phyloP scores from a whole-genome alignment of 768 basidiomycete genomes.

The Lactarius evosmus region DNA sequence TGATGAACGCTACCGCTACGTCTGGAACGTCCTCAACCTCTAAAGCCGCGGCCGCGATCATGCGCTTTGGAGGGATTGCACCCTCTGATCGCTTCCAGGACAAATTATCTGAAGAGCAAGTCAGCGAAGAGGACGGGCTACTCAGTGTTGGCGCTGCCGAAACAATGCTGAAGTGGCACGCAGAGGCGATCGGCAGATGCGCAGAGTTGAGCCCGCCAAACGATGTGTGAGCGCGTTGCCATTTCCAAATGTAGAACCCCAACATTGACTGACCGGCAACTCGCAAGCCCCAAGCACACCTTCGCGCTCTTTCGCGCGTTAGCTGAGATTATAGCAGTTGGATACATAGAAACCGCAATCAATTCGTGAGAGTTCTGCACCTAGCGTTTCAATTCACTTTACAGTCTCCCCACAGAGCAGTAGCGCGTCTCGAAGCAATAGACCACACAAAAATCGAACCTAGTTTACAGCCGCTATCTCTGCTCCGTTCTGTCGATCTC shows the following conservation, averaged over 20 bases:
- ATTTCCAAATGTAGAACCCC: neutral
- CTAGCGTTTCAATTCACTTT: neutral
- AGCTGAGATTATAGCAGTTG: slow-evolving; percentile 78
- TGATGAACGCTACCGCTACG: slow-evolving; percentile 75
- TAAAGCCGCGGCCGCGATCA: slow-evolving; percentile 82
- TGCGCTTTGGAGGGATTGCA: slow-evolving; percentile 85
- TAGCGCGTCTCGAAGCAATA: slow-evolving; percentile 63
- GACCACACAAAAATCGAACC: slow-evolving; percentile 77
- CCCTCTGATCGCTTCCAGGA: slow-evolving; percentile 47
- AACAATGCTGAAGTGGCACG: slow-evolving; percentile 95
- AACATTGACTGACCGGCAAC: slow-evolving; percentile 6
- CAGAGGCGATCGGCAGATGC: slow-evolving; percentile 92
- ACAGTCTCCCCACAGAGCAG: slow-evolving; percentile 46
- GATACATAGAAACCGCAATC: slow-evolving; percentile 87
- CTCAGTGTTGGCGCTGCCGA: slow-evolving; percentile 76
- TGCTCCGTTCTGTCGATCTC: slow-evolving; percentile 73
- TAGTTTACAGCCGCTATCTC: slow-evolving; percentile 59
- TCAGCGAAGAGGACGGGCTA: slow-evolving; percentile 78
- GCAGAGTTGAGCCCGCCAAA: slow-evolving; percentile 79
- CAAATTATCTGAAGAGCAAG: slow-evolving; percentile 60
- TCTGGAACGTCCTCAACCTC: slow-evolving; percentile 60
- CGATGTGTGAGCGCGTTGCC: slow-evolving; percentile 67
- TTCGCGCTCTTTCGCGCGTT: slow-evolving; percentile 79
- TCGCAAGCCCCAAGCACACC: slow-evolving; percentile 77
- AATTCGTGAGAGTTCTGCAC: slow-evolving; percentile 67